Evolutionary conservation across 108 stramenopile genomes (phyloP).

Genomic region (Cylindrotheca fusiformis): DNA sequence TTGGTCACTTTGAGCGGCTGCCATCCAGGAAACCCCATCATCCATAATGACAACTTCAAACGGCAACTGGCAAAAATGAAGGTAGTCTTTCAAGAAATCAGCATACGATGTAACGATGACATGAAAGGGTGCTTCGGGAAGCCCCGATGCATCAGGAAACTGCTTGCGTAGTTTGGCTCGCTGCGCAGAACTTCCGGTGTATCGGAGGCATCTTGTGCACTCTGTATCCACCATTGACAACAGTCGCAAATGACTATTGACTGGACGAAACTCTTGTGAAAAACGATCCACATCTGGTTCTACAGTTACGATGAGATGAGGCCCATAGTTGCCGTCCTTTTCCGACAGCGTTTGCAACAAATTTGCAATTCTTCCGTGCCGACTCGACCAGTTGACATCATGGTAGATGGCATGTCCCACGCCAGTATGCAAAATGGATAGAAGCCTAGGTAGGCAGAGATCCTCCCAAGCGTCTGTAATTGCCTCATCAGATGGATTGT

Average conservation of each 20-base stretch:
- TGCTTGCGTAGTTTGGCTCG: slow-evolving; percentile 63
- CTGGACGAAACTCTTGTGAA: slow-evolving; percentile 58
- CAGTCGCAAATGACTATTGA: slow-evolving; percentile 41
- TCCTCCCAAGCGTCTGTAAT: slow-evolving; percentile 50
- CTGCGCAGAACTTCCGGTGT: slow-evolving; percentile 41
- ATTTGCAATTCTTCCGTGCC: slow-evolving; percentile 60
- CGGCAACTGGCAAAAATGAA: slow-evolving; percentile 78
- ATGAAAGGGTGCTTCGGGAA: slow-evolving; percentile 70
- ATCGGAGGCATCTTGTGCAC: slow-evolving; percentile 47
- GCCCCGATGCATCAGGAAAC: slow-evolving; percentile 57
- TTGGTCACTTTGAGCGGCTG: slow-evolving; percentile 67
- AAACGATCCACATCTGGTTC: slow-evolving; percentile 48
- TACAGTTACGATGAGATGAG: slow-evolving; percentile 75
- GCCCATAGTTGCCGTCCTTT: slow-evolving; percentile 52
- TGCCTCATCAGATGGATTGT: slow-evolving; percentile 21
- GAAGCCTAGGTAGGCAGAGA: slow-evolving; percentile 55
- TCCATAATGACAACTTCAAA: slow-evolving; percentile 76
- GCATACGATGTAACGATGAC: slow-evolving; percentile 72
- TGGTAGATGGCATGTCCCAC: slow-evolving; percentile 73
- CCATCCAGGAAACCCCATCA: slow-evolving; percentile 77
- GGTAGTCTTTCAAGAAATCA: slow-evolving; percentile 66
- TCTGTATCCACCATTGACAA: slow-evolving; percentile 22
- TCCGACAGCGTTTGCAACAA: slow-evolving; percentile 49
- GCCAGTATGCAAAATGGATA: slow-evolving; percentile 60
- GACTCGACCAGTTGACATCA: slow-evolving; percentile 66